Evolutionary conservation across 2,329 filamentous ascomycete species (phyloP).

Genomic region (Trichoderma guizhouense): DNA sequence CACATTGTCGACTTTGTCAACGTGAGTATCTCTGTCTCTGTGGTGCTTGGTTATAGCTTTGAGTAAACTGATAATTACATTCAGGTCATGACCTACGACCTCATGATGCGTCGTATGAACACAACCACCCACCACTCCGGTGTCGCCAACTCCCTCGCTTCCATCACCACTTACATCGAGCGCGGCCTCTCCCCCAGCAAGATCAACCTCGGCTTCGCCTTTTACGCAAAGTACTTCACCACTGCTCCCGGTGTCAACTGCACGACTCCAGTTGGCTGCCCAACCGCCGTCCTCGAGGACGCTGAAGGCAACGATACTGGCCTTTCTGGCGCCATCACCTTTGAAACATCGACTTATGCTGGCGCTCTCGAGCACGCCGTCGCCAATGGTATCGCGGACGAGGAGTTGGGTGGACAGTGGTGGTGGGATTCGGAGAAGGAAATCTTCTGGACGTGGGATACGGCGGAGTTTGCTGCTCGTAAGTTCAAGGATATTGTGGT

Average conservation of each 20-base stretch:
- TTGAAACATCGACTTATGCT: conserved; percentile 34
- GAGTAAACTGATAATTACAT: neutral
- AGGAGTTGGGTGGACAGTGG: conserved; percentile 51
- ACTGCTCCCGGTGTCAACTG: conserved; percentile 48
- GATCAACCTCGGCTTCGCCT: conserved; percentile 65
- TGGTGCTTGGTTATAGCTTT: accelerated
- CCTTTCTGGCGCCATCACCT: conserved; percentile 41
- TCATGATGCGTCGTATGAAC: conserved; percentile 70
- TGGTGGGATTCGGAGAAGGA: conserved; percentile 46
- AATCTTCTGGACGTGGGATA: conserved; percentile 57
- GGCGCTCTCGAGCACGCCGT: conserved; percentile 42
- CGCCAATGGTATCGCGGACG: conserved; percentile 40
- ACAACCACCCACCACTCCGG: conserved; percentile 63
- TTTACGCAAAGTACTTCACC: conserved; percentile 66
- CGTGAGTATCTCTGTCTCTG: conserved; percentile 22
- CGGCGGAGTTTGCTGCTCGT: conserved; percentile 41
- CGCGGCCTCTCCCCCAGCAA: conserved; percentile 53
- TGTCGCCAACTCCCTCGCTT: conserved; percentile 49
- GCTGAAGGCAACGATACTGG: conserved; percentile 57
- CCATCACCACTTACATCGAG: conserved; percentile 57
- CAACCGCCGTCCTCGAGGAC: conserved; percentile 57
- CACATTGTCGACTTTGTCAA: conserved; percentile 63
- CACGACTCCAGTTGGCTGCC: conserved; percentile 52
- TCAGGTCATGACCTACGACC: conserved; percentile 65
- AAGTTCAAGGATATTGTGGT: conserved; percentile 47